Conservation (phyloP, 768 basidiomycete genomes). For the Lactarius deliciosus region DNA sequence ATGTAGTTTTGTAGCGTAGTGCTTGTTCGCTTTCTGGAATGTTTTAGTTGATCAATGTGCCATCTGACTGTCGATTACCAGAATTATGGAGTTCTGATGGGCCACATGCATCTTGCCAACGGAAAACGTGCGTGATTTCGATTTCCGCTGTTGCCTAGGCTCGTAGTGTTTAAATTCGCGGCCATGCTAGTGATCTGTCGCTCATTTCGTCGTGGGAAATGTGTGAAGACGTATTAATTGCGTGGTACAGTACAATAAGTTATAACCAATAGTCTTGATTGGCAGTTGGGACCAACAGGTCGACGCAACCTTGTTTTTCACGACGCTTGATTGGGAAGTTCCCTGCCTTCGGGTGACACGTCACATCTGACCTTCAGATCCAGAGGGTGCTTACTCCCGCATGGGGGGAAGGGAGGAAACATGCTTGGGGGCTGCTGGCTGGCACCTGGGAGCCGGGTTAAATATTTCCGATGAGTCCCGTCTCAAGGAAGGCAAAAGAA, state of each 20-base stretch:
- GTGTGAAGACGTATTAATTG: not conserved
- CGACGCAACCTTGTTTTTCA: constrained; percentile 3
- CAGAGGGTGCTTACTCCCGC: not conserved
- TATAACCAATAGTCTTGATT: not conserved
- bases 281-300: not conserved
- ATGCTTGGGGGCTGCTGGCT: not conserved
- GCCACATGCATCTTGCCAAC: not conserved
- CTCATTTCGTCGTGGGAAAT: not conserved
- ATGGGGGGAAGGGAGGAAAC: not conserved
- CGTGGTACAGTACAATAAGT: not conserved
- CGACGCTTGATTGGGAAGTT: not conserved
- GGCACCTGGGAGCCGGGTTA: not conserved
- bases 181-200: not conserved
- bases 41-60: constrained; percentile 19
- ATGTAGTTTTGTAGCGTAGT: constrained; percentile 40
- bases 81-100: constrained; percentile 7
- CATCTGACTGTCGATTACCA: constrained; percentile 6
- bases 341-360: not conserved
- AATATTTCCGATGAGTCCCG: not conserved
- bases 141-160: constrained; percentile 8
- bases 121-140: not conserved
- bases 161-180: not conserved
- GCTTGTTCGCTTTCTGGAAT: constrained; percentile 29
- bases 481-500: not conserved
- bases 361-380: not conserved